Conservation (phyloP, 768 basidiomycete genomes). For the Kwoniella shandongensis region DNA sequence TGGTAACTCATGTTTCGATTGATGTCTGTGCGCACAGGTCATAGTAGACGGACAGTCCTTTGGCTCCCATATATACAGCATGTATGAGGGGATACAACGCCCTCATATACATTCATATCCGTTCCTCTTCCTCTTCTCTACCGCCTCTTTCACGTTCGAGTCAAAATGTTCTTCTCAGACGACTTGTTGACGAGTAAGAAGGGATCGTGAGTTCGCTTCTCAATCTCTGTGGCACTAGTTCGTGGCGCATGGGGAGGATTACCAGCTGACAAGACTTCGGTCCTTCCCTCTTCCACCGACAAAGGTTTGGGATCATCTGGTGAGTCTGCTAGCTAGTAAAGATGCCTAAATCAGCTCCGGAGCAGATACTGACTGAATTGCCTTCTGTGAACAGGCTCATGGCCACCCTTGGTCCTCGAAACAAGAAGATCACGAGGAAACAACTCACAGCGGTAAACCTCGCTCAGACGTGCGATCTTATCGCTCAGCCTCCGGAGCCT, state of each 20-base stretch:
- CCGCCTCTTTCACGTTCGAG: neutral
- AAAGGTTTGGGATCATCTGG: constrained; percentile 47
- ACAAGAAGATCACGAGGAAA: constrained; percentile 76
- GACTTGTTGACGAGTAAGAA: constrained; percentile 78
- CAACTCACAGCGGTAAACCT: constrained; percentile 86
- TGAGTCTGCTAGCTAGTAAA: constrained; percentile 9
- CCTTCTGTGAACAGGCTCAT: constrained; percentile 67
- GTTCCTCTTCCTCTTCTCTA: constrained; percentile 13
- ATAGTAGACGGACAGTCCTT: too few relatives aligned
- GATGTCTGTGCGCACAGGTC: too few relatives aligned
- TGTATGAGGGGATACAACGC: neutral
- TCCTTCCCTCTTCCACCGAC: constrained; percentile 3
- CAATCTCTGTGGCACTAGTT: constrained; percentile 4
- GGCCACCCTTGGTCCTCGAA: constrained; percentile 84
- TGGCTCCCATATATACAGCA: neutral
- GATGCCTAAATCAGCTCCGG: neutral
- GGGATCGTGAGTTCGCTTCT: constrained; percentile 68
- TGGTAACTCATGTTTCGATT: too few relatives aligned
- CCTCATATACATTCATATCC: neutral
- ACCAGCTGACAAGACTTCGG: constrained; percentile 15
- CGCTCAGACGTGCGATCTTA: constrained; percentile 72
- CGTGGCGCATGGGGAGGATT: neutral
- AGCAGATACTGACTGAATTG: neutral
- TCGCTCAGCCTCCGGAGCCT: constrained; percentile 79
- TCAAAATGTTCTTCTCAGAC: constrained; percentile 77